Conservation (phyloP, 2,329 filamentous ascomycete species). For the Xylariaceae sp. region DNA sequence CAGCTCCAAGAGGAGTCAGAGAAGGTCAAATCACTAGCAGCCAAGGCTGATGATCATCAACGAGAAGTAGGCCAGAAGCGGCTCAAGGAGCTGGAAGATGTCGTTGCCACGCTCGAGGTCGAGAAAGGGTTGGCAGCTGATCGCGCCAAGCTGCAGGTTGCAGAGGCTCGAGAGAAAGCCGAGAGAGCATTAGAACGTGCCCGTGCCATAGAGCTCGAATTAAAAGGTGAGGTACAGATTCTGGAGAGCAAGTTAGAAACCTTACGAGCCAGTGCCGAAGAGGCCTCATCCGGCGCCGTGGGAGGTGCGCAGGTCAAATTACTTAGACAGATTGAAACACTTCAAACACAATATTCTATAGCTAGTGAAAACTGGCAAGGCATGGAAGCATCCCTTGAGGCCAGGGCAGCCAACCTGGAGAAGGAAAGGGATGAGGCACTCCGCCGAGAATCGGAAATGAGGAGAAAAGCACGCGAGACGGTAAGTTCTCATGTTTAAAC, state of each 20-base stretch:
- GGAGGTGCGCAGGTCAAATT: slow-evolving; percentile 89
- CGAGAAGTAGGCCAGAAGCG: slow-evolving; percentile 68
- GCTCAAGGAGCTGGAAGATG: slow-evolving; percentile 61
- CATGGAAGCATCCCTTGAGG: slow-evolving; percentile 85
- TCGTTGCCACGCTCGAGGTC: slow-evolving; percentile 70
- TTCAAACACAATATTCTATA: slow-evolving; percentile 93
- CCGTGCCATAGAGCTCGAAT: slow-evolving; percentile 73
- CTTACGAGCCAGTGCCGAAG: slow-evolving; percentile 84
- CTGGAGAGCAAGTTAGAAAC: slow-evolving; percentile 91
- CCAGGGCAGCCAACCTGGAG: slow-evolving; percentile 78
- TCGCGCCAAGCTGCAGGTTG: slow-evolving; percentile 68
- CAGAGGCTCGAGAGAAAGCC: slow-evolving; percentile 75
- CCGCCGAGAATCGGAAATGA: slow-evolving; percentile 83
- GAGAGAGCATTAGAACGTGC: slow-evolving; percentile 75
- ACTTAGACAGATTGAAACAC: slow-evolving; percentile 89
- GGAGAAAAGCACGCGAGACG: slow-evolving; percentile 87
- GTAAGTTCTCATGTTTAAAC: slow-evolving; percentile 56
- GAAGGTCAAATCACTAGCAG: slow-evolving; percentile 70
- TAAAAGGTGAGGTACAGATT: slow-evolving; percentile 77
- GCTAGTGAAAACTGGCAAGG: slow-evolving; percentile 98
- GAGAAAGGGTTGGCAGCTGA: slow-evolving; percentile 80
- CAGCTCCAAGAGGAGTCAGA: slow-evolving; percentile 73
- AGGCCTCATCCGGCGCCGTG: slow-evolving; percentile 81
- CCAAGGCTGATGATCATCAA: slow-evolving; percentile 70
- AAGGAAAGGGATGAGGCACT: slow-evolving; percentile 89